A percentile compares a stretch with the other conserved stretches of the same genome.
Conservation (phyloP, 306 rosid genomes). For the Comarum palustre region DNA sequence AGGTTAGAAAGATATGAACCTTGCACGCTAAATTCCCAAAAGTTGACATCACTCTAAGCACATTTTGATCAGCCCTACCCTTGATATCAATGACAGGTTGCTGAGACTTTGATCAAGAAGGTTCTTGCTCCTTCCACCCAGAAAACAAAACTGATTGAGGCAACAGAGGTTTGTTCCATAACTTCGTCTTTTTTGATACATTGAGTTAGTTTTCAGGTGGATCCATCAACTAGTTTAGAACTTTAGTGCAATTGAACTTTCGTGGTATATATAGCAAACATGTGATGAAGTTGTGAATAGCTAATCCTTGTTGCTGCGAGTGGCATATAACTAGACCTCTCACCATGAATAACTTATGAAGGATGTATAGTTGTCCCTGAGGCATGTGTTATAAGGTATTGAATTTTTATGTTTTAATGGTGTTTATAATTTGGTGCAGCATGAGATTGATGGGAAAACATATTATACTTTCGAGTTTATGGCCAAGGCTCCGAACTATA, state of each 20-base stretch:
- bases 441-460: constrained; percentile 69
- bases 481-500: constrained; percentile 90
- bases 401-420: background rate
- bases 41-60: background rate
- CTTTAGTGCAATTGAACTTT: no score
- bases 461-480: constrained; percentile 80
- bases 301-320: background rate
- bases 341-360: background rate
- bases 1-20: constrained; percentile 37
- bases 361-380: background rate
- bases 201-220: background rate
- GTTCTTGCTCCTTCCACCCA: constrained; percentile 86
- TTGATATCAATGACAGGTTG: constrained; percentile 51
- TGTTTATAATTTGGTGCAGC: constrained; percentile 47
- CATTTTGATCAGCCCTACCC: background rate
- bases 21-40: background rate
- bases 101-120: constrained; percentile 69
- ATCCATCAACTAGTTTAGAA: background rate
- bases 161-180: constrained; percentile 62
- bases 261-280: background rate
- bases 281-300: background rate
- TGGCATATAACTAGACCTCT: background rate
- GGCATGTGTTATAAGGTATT: background rate
- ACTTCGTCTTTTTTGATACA: background rate
- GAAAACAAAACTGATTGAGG: constrained; percentile 81